Evolutionary conservation across 345 rosid genomes (phyloP).

Genomic region (Melaleuca quinquenervia): DNA sequence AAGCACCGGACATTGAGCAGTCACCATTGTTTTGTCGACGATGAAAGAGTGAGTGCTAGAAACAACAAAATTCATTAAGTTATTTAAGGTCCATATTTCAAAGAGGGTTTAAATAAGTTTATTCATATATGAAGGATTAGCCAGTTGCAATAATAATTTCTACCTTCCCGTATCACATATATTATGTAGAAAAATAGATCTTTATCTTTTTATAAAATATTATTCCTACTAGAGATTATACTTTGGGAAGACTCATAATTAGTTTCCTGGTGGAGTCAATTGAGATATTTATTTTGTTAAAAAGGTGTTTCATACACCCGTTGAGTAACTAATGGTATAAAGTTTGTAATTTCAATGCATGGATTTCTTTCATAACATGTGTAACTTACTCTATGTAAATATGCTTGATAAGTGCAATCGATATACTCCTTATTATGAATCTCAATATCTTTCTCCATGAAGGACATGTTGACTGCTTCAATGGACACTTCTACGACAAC

Average conservation of each 20-base stretch:
- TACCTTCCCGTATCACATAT: neutral
- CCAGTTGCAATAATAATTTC: neutral
- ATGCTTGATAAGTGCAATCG: neutral
- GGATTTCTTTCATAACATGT: neutral
- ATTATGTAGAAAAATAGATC: neutral
- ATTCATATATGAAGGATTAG: neutral
- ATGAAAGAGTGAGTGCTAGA: neutral
- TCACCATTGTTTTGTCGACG: neutral
- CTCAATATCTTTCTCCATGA: neutral
- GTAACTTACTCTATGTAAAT: neutral
- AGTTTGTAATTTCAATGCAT: neutral
- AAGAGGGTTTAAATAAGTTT: neutral
- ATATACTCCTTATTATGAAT: neutral
- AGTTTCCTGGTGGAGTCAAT: neutral
- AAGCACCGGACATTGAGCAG: neutral
- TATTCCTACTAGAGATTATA: neutral
- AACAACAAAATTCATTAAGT: neutral
- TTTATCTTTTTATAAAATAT: neutral
- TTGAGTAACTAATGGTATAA: neutral
- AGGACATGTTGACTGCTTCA: slow-evolving; percentile 18
- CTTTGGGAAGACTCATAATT: neutral
- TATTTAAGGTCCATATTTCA: neutral
- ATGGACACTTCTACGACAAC: slow-evolving; percentile 22
- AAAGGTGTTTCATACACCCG: neutral
- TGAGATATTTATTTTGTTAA: neutral